A percentile compares a stretch with the other conserved stretches of the same genome.
These are phyloP conservation scores for Aphanomyces invadans DNA, from an alignment of 352 stramenopile genomes.

Conservation along the genomic window DNA sequence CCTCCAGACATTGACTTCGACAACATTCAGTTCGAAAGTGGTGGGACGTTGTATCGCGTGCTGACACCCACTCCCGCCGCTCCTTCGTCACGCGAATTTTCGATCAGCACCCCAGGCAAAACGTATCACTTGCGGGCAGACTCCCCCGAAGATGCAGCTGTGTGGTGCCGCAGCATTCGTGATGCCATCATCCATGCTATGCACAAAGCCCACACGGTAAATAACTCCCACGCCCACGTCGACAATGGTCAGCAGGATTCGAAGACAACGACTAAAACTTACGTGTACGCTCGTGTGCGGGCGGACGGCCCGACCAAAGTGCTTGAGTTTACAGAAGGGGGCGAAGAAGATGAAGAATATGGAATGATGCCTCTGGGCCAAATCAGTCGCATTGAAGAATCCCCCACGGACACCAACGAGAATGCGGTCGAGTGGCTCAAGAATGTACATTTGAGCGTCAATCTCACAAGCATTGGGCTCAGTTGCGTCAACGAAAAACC, in stretches of 20 bases:
- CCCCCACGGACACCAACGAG: not conserved
- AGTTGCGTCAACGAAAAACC: conserved; percentile 83
- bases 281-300: conserved; percentile 74
- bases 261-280: conserved; percentile 61
- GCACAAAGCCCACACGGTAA: not conserved
- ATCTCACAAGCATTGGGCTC: conserved; percentile 50
- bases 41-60: conserved; percentile 1
- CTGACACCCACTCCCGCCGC: not conserved
- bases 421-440: not conserved
- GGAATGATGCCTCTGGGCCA: conserved; percentile 52
- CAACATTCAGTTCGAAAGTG: conserved; percentile 13
- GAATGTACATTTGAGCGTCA: conserved; percentile 53
- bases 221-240: not conserved
- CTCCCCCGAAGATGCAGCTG: conserved; percentile 52
- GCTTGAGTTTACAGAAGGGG: conserved; percentile 84
- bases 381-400: conserved; percentile 28
- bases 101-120: conserved; percentile 79
- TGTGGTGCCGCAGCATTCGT: conserved; percentile 62
- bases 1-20: conserved; percentile 18
- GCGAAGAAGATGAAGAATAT: conserved; percentile 55
- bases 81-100: conserved; percentile 59
- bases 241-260: not conserved
- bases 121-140: conserved; percentile 81
- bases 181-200: conserved; percentile 33
- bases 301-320: conserved; percentile 87